Conservation (phyloP, 2,329 filamentous ascomycete species). For the Calonectria ilicicola region DNA sequence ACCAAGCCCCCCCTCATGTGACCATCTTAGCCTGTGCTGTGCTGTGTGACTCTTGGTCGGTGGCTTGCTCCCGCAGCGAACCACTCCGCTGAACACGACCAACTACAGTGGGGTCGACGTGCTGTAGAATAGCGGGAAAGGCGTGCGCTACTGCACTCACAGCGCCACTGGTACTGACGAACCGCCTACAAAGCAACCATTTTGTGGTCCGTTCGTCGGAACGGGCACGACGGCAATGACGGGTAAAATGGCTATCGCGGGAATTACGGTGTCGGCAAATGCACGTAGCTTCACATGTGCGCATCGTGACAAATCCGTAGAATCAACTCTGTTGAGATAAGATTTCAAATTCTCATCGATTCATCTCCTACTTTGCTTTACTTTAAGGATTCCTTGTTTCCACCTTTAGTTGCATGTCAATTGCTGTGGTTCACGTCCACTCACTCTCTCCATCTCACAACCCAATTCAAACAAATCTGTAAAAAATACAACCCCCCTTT, state of each 20-base stretch:
- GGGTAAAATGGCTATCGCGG: constrained; percentile 32
- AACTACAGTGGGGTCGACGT: not conserved
- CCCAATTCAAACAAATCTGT: too few species aligned
- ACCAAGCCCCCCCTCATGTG: not conserved
- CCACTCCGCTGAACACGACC: not conserved
- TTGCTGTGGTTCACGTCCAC: too few species aligned
- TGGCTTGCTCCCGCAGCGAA: not conserved
- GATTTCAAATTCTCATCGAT: too few species aligned
- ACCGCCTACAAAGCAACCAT: not conserved
- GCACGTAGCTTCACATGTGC: not conserved
- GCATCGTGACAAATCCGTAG: not conserved
- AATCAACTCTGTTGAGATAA: not conserved
- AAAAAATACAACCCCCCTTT: too few species aligned
- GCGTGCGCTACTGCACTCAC: not conserved
- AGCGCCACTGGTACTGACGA: not conserved
- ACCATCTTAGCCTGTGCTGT: not conserved
- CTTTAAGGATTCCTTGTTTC: too few species aligned
- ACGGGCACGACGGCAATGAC: not conserved
- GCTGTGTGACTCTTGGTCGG: not conserved
- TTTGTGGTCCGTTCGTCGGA: not conserved
- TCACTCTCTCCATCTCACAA: too few species aligned
- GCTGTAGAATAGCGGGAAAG: not conserved
- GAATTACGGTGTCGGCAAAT: constrained; percentile 22
- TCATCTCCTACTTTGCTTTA: too few species aligned
- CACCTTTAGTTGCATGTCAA: too few species aligned